Percentiles rank a stretch among this genome's conserved stretches.
Evolutionary conservation across 2,329 filamentous ascomycete species (phyloP).

Genomic region (Pseudogymnoascus sp.): DNA sequence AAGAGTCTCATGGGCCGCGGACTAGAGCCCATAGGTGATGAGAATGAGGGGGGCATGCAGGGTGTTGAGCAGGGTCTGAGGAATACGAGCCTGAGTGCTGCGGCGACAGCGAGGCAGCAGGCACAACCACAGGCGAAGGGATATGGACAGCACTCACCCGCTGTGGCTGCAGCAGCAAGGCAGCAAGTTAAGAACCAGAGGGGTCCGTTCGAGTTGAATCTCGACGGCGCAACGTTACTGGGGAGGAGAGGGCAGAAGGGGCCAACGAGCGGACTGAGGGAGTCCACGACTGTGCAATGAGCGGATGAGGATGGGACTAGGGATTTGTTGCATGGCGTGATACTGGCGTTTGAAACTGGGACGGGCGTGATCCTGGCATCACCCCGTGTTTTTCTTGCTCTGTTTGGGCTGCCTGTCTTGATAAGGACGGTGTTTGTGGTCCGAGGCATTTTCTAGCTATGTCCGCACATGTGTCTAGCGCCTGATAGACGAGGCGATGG

Average conservation of each 20-base stretch:
- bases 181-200: slow-evolving; percentile 67
- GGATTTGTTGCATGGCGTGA: slow-evolving; percentile 1
- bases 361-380: background rate
- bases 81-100: slow-evolving; percentile 67
- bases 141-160: slow-evolving; percentile 82
- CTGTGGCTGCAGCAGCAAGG: slow-evolving; percentile 75
- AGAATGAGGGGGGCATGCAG: slow-evolving; percentile 56
- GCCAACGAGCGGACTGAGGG: slow-evolving; percentile 24
- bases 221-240: slow-evolving; percentile 84
- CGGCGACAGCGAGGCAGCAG: slow-evolving; percentile 51
- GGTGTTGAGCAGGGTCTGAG: slow-evolving; percentile 82
- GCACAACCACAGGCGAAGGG: slow-evolving; percentile 42
- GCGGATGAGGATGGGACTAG: slow-evolving; percentile 14
- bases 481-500: background rate
- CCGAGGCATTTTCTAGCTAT: background rate
- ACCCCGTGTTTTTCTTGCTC: background rate
- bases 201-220: slow-evolving; percentile 82
- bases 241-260: slow-evolving; percentile 58
- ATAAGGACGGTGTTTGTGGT: background rate
- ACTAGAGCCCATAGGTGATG: slow-evolving; percentile 57
- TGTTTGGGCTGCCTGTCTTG: background rate
- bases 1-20: slow-evolving; percentile 69
- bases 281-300: slow-evolving; percentile 22
- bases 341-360: background rate
- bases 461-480: background rate